phyloP scores from a whole-genome alignment of 1,139 yeast species.

The Yamadazyma dushanensis region DNA sequence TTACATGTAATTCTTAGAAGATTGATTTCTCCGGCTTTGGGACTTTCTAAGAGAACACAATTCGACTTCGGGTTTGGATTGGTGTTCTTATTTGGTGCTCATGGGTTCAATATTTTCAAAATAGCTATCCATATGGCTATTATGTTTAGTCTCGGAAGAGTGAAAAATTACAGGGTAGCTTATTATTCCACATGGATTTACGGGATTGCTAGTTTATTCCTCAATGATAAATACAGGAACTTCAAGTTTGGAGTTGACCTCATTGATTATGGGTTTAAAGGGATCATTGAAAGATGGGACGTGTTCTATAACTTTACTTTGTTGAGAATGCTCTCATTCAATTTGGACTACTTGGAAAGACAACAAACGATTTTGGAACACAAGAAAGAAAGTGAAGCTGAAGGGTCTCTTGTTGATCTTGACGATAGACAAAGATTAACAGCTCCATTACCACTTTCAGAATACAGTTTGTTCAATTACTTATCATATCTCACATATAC shows the following conservation, averaged over 20 bases:
- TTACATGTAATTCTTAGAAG: constrained; percentile 57
- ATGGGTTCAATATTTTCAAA: constrained; percentile 72
- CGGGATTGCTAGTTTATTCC: constrained; percentile 71
- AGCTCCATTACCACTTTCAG: constrained; percentile 60
- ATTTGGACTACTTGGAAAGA: constrained; percentile 68
- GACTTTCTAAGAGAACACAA: constrained; percentile 35
- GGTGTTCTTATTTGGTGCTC: constrained; percentile 68
- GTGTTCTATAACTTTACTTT: constrained; percentile 90
- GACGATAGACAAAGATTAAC: constrained; percentile 69
- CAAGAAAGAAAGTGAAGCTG: constrained; percentile 14
- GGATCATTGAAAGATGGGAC: constrained; percentile 90
- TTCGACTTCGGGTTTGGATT: constrained; percentile 78
- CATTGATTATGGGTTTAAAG: constrained; percentile 61
- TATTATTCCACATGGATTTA: constrained; percentile 64
- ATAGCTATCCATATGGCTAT: constrained; percentile 57
- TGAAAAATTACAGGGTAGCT: constrained; percentile 30
- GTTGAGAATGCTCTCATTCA: constrained; percentile 79
- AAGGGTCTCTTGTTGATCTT: constrained; percentile 20
- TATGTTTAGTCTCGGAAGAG: constrained; percentile 55
- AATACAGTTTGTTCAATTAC: constrained; percentile 64
- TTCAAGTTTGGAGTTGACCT: constrained; percentile 51
- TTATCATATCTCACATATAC: constrained; percentile 78
- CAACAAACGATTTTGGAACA: constrained; percentile 16
- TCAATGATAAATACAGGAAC: constrained; percentile 68
- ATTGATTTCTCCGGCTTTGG: constrained; percentile 20